Evolutionary conservation across 2,329 filamentous ascomycete genomes (phyloP).

Genomic region (Purpureocillium takamizusanense): DNA sequence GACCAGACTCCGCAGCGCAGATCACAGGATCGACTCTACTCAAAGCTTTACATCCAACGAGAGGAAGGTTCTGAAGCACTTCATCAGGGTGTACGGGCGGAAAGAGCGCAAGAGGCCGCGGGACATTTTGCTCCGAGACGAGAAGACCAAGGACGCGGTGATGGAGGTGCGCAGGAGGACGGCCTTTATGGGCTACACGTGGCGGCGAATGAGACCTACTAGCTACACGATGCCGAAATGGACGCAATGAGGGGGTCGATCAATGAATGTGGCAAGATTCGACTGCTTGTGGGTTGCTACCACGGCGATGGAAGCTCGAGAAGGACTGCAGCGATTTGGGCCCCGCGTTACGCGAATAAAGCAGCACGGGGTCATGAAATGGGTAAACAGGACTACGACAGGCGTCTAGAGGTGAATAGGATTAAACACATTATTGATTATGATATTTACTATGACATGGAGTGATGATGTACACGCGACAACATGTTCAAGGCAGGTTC

Average conservation of each 20-base stretch:
- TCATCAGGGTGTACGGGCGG: constrained; percentile 41
- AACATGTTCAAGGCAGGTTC: no score
- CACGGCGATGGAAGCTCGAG: no score
- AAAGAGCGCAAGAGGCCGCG: constrained; percentile 71
- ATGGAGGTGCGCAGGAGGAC: constrained; percentile 72
- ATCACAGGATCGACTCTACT: constrained; percentile 35
- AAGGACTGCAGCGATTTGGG: no score
- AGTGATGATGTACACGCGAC: no score
- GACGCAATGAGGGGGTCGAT: background rate
- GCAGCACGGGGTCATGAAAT: no score
- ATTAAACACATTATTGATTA: constrained; percentile 2
- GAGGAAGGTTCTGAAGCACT: constrained; percentile 37
- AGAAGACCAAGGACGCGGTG: constrained; percentile 53
- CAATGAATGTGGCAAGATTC: no score
- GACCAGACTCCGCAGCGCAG: constrained; percentile 36
- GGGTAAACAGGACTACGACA: no score
- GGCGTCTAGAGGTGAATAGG: background rate
- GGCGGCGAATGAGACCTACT: constrained; percentile 43
- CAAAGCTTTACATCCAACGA: constrained; percentile 22
- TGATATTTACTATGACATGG: background rate
- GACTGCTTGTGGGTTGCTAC: no score
- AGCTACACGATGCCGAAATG: constrained; percentile 15
- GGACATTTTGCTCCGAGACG: constrained; percentile 78
- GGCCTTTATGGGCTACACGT: constrained; percentile 87
- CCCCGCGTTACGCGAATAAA: no score